These are phyloP conservation scores for Senna siamea DNA, from an alignment of 306 rosid genomes.

Conservation along the genomic window DNA sequence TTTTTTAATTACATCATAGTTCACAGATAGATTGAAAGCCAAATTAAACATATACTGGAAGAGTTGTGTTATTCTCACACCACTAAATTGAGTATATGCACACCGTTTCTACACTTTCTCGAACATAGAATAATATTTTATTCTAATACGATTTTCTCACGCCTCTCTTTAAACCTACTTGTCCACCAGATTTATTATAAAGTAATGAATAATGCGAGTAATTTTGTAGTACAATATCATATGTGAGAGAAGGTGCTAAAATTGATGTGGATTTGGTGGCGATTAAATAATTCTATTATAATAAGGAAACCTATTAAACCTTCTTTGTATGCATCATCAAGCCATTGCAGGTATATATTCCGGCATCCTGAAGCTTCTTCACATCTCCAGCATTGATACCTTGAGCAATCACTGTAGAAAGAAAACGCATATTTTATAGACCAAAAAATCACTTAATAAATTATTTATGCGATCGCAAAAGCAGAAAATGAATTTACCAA, in stretches of 20 bases:
- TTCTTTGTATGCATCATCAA: slow-evolving; percentile 98
- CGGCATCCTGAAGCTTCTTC: slow-evolving; percentile 98
- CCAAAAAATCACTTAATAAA: neutral
- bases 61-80: neutral
- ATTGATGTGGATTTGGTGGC: neutral
- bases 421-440: slow-evolving; percentile 17
- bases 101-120: neutral
- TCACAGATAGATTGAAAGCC: neutral
- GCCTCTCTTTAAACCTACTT: neutral
- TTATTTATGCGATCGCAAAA: neutral
- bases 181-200: neutral
- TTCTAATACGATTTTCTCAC: neutral
- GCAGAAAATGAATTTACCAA: slow-evolving; percentile 1
- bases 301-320: slow-evolving; percentile 48
- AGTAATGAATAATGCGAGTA: too few relatives aligned
- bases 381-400: slow-evolving; percentile 98
- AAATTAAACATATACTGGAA: neutral
- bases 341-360: slow-evolving; percentile 96
- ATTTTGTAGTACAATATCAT: neutral
- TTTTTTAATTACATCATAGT: neutral
- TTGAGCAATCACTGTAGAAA: slow-evolving; percentile 79
- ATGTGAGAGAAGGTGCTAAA: neutral
- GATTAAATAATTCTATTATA: neutral
- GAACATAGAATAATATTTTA: too few relatives aligned
- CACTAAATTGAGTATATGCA: neutral